Evolutionary conservation across 2,329 filamentous ascomycete genomes (phyloP).

Genomic region (Didymella exigua): DNA sequence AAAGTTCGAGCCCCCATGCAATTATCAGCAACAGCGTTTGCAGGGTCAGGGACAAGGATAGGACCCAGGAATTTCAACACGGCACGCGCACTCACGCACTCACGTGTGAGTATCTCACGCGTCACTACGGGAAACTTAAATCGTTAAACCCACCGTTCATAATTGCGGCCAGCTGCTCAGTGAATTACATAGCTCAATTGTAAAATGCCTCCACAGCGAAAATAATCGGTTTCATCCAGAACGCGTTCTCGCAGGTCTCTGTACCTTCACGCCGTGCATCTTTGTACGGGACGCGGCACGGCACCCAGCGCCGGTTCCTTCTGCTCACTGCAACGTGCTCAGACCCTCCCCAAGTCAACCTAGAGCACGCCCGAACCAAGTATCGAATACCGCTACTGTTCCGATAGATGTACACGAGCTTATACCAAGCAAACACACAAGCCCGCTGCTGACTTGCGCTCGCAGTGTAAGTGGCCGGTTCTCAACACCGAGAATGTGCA

Average conservation of each 20-base stretch:
- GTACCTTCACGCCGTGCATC: not conserved
- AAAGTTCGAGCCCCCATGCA: not conserved
- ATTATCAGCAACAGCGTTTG: not conserved
- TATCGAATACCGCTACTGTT: not conserved
- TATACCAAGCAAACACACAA: not conserved
- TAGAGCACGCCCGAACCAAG: not conserved
- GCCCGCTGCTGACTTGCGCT: not conserved
- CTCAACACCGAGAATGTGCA: not conserved
- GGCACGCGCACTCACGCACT: conserved; percentile 13
- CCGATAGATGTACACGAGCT: not conserved
- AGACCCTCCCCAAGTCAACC: not conserved
- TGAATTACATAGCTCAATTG: not conserved
- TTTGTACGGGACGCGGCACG: not conserved
- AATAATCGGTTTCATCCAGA: not conserved
- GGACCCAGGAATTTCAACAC: not conserved
- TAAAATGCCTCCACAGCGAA: not conserved
- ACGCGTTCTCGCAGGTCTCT: not conserved
- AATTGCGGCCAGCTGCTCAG: not conserved
- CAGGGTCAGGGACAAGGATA: conserved; percentile 1
- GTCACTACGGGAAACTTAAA: not conserved
- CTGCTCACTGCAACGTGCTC: not conserved
- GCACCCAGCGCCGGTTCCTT: not conserved
- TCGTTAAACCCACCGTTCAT: not conserved
- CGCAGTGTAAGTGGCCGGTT: not conserved
- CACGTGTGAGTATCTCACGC: conserved; percentile 1